Evolutionary conservation across 2,329 filamentous ascomycete species (phyloP).

Genomic region (Acrocalymma vagum): DNA sequence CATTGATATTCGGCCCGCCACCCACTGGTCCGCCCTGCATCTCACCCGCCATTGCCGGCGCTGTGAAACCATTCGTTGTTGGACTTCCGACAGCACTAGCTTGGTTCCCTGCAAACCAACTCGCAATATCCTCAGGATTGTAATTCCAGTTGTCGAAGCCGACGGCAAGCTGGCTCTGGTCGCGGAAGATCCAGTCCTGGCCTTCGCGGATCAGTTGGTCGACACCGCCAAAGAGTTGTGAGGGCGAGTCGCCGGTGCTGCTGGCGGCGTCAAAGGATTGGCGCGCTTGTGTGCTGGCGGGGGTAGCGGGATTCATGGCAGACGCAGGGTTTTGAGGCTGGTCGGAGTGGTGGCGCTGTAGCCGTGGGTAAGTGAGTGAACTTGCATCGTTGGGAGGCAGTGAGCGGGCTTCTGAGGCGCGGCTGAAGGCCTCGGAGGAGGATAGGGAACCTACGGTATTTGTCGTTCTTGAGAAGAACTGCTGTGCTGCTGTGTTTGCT

Average conservation of each 20-base stretch:
- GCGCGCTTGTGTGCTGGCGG: constrained; percentile 31
- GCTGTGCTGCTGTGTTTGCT: constrained; percentile 29
- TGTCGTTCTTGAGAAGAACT: constrained; percentile 32
- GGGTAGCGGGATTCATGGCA: constrained; percentile 28
- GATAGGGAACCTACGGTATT: constrained; percentile 20
- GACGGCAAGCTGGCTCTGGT: constrained; percentile 67
- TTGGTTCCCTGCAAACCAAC: constrained; percentile 31
- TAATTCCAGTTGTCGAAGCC: constrained; percentile 70
- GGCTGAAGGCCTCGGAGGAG: constrained; percentile 29
- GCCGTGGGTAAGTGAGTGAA: constrained; percentile 39
- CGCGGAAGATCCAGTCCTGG: constrained; percentile 69
- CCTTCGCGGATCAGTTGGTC: constrained; percentile 69
- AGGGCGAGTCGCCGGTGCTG: constrained; percentile 51
- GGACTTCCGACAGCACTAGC: constrained; percentile 19
- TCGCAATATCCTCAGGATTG: constrained; percentile 38
- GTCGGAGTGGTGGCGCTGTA: constrained; percentile 33
- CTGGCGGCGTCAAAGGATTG: constrained; percentile 36
- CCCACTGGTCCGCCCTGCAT: constrained; percentile 29
- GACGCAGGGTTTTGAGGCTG: constrained; percentile 1
- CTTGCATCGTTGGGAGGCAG: constrained; percentile 40
- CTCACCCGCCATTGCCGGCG: constrained; percentile 8
- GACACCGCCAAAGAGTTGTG: constrained; percentile 66
- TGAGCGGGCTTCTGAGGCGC: constrained; percentile 37
- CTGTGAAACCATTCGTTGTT: constrained; percentile 8
- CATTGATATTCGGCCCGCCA: constrained; percentile 20